These are phyloP conservation scores for Deinandra increscens DNA, from an alignment of 129 eudicot genomes.

Conservation along the genomic window DNA sequence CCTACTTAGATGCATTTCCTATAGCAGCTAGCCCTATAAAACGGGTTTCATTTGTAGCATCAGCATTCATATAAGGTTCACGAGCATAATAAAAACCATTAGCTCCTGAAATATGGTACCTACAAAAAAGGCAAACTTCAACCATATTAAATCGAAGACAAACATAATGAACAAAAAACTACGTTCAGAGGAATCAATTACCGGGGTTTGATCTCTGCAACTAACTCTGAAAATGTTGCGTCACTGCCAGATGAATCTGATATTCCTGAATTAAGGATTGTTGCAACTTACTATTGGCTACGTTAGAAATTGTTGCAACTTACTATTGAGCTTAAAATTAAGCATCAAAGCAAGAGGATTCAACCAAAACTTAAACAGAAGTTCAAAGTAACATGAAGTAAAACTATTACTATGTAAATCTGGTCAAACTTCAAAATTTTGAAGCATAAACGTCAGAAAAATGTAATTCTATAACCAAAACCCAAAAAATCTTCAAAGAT, in stretches of 20 bases:
- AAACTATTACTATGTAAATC: too few species aligned
- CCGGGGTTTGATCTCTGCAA: constrained; percentile 95
- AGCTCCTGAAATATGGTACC: constrained; percentile 91
- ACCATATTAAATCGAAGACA: constrained; percentile 10
- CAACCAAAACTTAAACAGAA: too few species aligned
- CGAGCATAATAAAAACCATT: constrained; percentile 76
- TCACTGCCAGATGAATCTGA: constrained; percentile 61
- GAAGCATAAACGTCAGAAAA: too few species aligned
- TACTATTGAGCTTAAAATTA: too few species aligned
- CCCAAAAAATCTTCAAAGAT: too few species aligned
- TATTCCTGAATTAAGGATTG: constrained; percentile 52
- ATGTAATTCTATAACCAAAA: too few species aligned
- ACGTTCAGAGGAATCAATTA: constrained; percentile 31
- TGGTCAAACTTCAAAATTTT: too few species aligned
- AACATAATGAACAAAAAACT: constrained; percentile 11
- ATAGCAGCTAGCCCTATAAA: constrained; percentile 88
- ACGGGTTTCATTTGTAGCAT: constrained; percentile 84
- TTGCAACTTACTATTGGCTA: too few species aligned
- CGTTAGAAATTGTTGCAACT: too few species aligned
- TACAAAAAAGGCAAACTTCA: constrained; percentile 26
- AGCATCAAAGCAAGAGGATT: too few species aligned
- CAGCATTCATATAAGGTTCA: constrained; percentile 73
- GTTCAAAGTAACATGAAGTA: too few species aligned
- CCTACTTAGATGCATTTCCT: constrained; percentile 93
- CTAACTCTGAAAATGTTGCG: constrained; percentile 73